Evolutionary conservation across 106 monocot species (phyloP).

Genomic region (Dioscorea alata): DNA sequence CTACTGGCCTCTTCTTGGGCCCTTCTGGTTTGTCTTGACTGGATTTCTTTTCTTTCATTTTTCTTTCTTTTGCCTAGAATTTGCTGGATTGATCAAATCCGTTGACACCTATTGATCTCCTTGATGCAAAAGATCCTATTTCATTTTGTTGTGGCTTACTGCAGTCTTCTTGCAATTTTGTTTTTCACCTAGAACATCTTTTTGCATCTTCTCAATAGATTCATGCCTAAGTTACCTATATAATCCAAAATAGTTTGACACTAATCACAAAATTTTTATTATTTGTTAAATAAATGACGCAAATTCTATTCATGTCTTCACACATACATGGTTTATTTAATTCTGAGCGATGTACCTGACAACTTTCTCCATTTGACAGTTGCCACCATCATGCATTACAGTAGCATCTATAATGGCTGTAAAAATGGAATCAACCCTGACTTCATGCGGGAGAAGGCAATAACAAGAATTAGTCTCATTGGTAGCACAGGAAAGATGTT

Average conservation of each 20-base stretch:
- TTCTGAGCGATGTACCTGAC: background rate
- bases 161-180: background rate
- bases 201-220: background rate
- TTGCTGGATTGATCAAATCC: background rate
- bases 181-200: background rate
- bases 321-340: background rate
- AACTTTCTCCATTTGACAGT: slow-evolving; percentile 24
- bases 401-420: slow-evolving; percentile 58
- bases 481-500: background rate
- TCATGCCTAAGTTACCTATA: background rate
- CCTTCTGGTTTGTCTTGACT: background rate
- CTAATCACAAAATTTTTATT: no score
- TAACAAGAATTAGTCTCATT: background rate
- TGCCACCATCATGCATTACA: slow-evolving; percentile 62
- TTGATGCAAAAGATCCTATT: background rate
- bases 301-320: no score
- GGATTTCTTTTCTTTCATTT: background rate
- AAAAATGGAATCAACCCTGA: slow-evolving; percentile 49
- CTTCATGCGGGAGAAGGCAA: slow-evolving; percentile 4
- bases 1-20: no score
- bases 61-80: background rate
- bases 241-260: background rate
- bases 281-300: no score
- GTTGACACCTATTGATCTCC: background rate
- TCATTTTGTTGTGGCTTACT: background rate